Evolutionary conservation across 2,329 filamentous ascomycete species (phyloP).

Genomic region (Pyrenochaeta sp.): DNA sequence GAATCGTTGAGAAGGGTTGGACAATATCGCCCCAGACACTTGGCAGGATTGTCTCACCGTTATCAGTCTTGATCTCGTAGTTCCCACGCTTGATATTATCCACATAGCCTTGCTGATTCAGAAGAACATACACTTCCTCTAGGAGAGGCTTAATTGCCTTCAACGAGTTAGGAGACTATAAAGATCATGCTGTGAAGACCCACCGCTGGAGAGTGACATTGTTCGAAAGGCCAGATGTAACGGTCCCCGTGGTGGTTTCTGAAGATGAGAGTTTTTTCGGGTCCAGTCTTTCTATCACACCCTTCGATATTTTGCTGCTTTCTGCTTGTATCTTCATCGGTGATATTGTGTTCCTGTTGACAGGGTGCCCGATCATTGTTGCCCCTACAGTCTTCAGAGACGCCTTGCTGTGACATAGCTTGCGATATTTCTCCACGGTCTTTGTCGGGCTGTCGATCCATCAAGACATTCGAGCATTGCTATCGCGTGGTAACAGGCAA

Average conservation of each 20-base stretch:
- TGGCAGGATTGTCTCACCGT: constrained; percentile 26
- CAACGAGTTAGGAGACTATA: background rate
- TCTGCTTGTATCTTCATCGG: background rate
- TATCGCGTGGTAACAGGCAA: background rate
- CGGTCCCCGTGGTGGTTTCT: background rate
- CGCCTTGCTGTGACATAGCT: background rate
- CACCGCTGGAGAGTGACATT: background rate
- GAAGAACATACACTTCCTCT: constrained; percentile 19
- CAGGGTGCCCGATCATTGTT: background rate
- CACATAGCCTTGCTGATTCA: background rate
- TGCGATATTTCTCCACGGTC: background rate
- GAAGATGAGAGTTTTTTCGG: background rate
- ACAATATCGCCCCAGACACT: constrained; percentile 27
- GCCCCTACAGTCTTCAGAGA: background rate
- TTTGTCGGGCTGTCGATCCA: background rate
- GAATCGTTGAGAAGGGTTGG: constrained; percentile 7
- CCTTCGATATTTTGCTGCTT: too few relatives aligned
- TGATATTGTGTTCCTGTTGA: background rate
- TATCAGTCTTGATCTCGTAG: constrained; percentile 19
- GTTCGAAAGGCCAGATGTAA: constrained; percentile 4
- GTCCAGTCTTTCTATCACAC: background rate
- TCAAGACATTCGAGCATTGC: background rate
- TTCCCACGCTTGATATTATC: constrained; percentile 15
- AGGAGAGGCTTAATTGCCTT: constrained; percentile 19
- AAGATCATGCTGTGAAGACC: background rate